phyloP scores from a whole-genome alignment of 2,329 filamentous ascomycete genomes.

The Epichloe bromicola region DNA sequence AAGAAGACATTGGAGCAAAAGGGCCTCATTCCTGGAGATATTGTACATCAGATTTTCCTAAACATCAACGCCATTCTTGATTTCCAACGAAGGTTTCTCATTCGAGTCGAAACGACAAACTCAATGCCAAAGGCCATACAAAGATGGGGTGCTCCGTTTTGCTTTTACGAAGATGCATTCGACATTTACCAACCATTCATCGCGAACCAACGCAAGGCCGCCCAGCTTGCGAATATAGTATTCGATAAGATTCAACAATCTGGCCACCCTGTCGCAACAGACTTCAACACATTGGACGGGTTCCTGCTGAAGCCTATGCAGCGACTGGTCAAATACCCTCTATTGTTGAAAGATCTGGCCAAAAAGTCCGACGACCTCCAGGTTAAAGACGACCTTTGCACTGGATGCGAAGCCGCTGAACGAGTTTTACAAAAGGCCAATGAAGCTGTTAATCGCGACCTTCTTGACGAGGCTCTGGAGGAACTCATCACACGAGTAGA shows the following conservation, averaged over 20 bases:
- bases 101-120: slow-evolving; percentile 91
- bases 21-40: slow-evolving; percentile 76
- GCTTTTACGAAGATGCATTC: slow-evolving; percentile 73
- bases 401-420: slow-evolving; percentile 71
- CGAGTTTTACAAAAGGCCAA: slow-evolving; percentile 76
- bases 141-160: slow-evolving; percentile 90
- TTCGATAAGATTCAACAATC: slow-evolving; percentile 77
- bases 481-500: slow-evolving; percentile 77
- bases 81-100: slow-evolving; percentile 88
- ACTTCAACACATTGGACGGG: slow-evolving; percentile 76
- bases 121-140: slow-evolving; percentile 63
- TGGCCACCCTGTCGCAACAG: slow-evolving; percentile 67
- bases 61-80: slow-evolving; percentile 93
- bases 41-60: slow-evolving; percentile 87
- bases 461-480: slow-evolving; percentile 69
- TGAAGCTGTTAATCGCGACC: slow-evolving; percentile 77
- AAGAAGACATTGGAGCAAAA: slow-evolving; percentile 84
- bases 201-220: slow-evolving; percentile 86
- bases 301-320: slow-evolving; percentile 97
- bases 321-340: slow-evolving; percentile 82
- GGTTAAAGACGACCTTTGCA: slow-evolving; percentile 56
- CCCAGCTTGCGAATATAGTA: slow-evolving; percentile 67
- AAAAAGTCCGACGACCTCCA: slow-evolving; percentile 72
- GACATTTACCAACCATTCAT: slow-evolving; percentile 95
- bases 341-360: slow-evolving; percentile 78